phyloP scores from a whole-genome alignment of 2,329 filamentous ascomycete genomes.

The Colletotrichum tamarilloi region DNA sequence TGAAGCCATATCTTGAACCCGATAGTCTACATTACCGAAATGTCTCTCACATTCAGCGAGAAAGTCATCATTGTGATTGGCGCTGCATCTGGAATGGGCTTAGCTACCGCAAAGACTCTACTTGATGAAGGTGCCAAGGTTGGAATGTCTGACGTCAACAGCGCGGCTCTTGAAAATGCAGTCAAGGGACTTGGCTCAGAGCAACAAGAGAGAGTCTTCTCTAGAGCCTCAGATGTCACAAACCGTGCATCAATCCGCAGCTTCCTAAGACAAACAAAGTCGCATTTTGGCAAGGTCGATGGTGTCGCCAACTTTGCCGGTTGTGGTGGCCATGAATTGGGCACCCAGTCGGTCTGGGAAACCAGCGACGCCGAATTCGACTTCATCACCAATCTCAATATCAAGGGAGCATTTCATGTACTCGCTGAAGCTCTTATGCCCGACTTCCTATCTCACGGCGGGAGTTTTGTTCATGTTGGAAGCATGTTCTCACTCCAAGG shows the following conservation, averaged over 20 bases:
- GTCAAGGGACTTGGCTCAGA: neutral
- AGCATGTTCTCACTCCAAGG: conserved; percentile 30
- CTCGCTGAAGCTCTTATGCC: conserved; percentile 19
- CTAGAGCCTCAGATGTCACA: neutral
- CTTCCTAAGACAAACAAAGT: neutral
- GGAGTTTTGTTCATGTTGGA: conserved; percentile 24
- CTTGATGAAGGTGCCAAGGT: conserved; percentile 15
- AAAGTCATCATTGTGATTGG: conserved; percentile 20
- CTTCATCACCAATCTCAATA: conserved; percentile 25
- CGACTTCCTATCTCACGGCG: conserved; percentile 1
- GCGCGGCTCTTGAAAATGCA: neutral
- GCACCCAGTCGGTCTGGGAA: conserved; percentile 20
- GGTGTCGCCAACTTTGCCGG: conserved; percentile 27
- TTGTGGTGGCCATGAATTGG: conserved; percentile 23
- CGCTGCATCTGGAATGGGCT: conserved; percentile 25
- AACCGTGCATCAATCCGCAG: neutral
- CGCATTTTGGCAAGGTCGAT: conserved; percentile 7
- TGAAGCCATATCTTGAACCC: too few species aligned
- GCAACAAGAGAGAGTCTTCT: neutral
- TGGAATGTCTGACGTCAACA: conserved; percentile 16
- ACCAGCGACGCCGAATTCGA: conserved; percentile 16
- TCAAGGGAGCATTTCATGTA: conserved; percentile 22
- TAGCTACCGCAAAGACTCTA: conserved; percentile 10
- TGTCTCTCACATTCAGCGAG: neutral
- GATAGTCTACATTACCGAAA: neutral